Conservation (phyloP, 164 flowering plant species). For the Kingdonia uniflora region DNA sequence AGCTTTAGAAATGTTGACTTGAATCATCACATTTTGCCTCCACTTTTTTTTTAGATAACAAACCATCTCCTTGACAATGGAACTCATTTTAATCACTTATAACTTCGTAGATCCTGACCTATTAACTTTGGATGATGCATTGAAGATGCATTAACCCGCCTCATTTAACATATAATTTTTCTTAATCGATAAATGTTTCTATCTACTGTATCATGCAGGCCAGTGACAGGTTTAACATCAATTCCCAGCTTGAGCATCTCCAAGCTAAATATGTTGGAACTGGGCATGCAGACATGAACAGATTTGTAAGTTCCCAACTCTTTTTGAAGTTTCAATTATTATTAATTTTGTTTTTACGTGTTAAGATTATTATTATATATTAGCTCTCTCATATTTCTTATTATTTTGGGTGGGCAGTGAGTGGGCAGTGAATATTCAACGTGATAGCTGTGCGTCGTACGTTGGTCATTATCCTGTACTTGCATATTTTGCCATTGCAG, state of each 20-base stretch:
- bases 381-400: neutral
- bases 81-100: no score
- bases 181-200: no score
- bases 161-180: no score
- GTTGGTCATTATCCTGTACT: constrained; percentile 84
- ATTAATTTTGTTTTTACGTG: neutral
- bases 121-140: no score
- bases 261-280: constrained; percentile 98
- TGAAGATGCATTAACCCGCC: no score
- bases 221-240: constrained; percentile 94
- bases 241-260: constrained; percentile 98
- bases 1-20: no score
- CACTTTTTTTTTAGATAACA: no score
- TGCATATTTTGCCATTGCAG: constrained; percentile 83
- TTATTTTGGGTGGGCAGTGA: constrained; percentile 41
- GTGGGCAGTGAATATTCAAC: constrained; percentile 98
- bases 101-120: no score
- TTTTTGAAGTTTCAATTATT: neutral
- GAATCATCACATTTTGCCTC: no score
- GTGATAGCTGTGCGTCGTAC: constrained; percentile 96
- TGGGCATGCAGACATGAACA: constrained; percentile 90
- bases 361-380: no score
- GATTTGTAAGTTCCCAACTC: constrained; percentile 51
- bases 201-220: constrained; percentile 33
- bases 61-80: no score